Percentiles rank a stretch among this genome's conserved stretches.
Evolutionary conservation across 2,329 filamentous ascomycete species (phyloP).

Genomic region (Ophiostoma fasciatum): DNA sequence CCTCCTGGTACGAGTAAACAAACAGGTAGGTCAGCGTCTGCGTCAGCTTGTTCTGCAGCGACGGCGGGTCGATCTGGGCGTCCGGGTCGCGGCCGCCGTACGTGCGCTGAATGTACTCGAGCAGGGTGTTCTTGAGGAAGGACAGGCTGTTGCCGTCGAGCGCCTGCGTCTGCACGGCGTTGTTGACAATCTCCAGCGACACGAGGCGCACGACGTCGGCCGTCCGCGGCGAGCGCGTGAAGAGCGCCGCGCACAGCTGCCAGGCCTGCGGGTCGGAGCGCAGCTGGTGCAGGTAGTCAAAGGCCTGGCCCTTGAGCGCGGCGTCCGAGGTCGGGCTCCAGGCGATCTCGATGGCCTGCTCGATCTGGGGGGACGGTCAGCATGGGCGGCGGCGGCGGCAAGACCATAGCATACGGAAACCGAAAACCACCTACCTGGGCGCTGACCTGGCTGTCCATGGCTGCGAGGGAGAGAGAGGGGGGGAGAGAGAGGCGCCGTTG

Average conservation of each 20-base stretch:
- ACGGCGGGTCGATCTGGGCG: constrained; percentile 50
- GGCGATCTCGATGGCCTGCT: constrained; percentile 90
- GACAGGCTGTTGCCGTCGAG: constrained; percentile 58
- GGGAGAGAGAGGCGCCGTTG: too few relatives aligned
- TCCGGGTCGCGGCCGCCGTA: constrained; percentile 41
- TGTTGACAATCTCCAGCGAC: constrained; percentile 85
- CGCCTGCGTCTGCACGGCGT: constrained; percentile 66
- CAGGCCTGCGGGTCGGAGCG: constrained; percentile 72
- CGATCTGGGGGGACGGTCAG: constrained; percentile 42
- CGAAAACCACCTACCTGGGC: too few relatives aligned
- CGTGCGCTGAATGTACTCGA: constrained; percentile 63
- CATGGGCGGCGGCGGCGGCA: too few relatives aligned
- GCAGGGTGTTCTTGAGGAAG: constrained; percentile 65
- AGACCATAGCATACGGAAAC: too few relatives aligned
- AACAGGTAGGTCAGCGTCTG: constrained; percentile 94
- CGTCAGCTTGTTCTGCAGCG: constrained; percentile 91
- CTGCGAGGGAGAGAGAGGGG: too few relatives aligned
- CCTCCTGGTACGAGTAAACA: constrained; percentile 66
- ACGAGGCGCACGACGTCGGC: constrained; percentile 80
- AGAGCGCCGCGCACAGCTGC: constrained; percentile 78
- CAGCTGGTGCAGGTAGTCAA: constrained; percentile 65
- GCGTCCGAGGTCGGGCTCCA: constrained; percentile 68
- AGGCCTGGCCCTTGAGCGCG: constrained; percentile 65
- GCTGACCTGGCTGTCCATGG: too few relatives aligned
- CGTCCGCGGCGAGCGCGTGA: constrained; percentile 59